Evolutionary conservation across 23 red algal genomes (phyloP).

Genomic region (Gracilaria domingensis): DNA sequence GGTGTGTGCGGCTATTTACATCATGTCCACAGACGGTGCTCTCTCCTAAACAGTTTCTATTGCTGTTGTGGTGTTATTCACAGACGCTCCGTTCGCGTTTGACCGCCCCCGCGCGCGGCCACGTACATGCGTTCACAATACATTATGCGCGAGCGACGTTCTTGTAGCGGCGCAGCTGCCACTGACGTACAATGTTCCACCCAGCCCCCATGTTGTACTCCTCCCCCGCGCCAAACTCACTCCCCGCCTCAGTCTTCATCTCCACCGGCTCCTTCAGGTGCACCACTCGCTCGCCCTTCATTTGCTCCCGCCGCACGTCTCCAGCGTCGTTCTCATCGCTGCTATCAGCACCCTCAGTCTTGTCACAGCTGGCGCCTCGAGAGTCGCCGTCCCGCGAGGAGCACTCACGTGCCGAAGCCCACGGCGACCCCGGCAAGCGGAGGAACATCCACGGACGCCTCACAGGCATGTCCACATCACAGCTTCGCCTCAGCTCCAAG

Average conservation of each 20-base stretch:
- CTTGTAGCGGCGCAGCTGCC: slow-evolving; percentile 16
- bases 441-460: slow-evolving; percentile 12
- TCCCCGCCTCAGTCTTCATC: not conserved
- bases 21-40: not conserved
- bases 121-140: not conserved
- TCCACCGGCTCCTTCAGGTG: not conserved
- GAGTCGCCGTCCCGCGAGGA: slow-evolving; percentile 5
- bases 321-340: slow-evolving; percentile 2
- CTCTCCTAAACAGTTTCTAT: not conserved
- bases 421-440: slow-evolving; percentile 19
- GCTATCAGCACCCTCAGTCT: not conserved
- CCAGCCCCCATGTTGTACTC: not conserved
- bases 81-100: not conserved
- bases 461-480: not conserved
- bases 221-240: not conserved
- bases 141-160: slow-evolving; percentile 14
- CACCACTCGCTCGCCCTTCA: not conserved
- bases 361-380: not conserved
- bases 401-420: slow-evolving; percentile 17
- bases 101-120: not conserved
- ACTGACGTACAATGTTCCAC: slow-evolving; percentile 4
- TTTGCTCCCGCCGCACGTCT: not conserved
- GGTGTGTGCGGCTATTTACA: not conserved
- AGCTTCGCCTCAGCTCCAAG: not conserved
- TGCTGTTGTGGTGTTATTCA: slow-evolving; percentile 2